Conservation (phyloP, 2,329 filamentous ascomycete species). For the Sporothrix pseudoabietina region DNA sequence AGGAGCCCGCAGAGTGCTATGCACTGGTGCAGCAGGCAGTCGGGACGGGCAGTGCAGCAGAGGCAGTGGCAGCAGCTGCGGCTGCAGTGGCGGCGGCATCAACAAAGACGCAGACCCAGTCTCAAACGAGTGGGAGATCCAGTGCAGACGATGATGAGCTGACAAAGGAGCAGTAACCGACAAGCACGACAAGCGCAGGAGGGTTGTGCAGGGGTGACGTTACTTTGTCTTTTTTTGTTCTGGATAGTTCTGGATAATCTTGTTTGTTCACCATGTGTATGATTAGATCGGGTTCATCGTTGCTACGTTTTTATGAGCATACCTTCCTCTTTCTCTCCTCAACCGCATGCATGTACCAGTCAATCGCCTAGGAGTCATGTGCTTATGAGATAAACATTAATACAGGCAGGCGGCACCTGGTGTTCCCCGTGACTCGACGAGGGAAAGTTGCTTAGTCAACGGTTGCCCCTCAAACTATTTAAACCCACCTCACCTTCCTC, state of each 20-base stretch:
- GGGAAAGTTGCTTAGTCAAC: no score
- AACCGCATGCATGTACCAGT: no score
- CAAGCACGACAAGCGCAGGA: neutral
- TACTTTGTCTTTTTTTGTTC: neutral
- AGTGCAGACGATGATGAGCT: neutral
- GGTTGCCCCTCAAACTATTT: no score
- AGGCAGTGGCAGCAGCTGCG: neutral
- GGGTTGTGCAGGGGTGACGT: neutral
- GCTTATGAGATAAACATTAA: no score
- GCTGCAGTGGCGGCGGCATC: neutral
- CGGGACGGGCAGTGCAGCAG: neutral
- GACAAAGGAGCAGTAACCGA: neutral
- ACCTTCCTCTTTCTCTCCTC: no score
- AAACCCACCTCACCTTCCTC: no score
- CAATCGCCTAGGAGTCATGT: no score
- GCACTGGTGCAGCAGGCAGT: constrained; percentile 30
- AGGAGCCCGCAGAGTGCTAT: constrained; percentile 69
- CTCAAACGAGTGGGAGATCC: neutral
- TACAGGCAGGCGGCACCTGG: no score
- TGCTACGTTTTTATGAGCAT: no score
- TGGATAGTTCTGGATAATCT: neutral
- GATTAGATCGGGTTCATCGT: neutral
- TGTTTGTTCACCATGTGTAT: neutral
- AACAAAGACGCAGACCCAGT: neutral
- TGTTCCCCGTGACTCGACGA: no score